phyloP scores from a whole-genome alignment of 176 grass and related monocot species.

The Eleusine coracana region DNA sequence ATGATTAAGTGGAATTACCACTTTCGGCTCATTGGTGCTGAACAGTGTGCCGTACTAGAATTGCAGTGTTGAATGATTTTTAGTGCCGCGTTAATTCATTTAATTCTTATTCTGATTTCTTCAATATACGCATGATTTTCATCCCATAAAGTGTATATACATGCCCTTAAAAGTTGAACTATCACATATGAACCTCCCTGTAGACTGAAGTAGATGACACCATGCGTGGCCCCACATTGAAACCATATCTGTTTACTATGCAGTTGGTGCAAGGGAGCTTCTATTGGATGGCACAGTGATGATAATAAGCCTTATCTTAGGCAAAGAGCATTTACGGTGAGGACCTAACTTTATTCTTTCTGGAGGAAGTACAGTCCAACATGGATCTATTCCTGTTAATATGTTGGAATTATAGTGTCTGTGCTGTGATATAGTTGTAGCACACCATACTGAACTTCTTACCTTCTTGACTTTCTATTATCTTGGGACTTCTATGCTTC shows the following conservation, averaged over 20 bases:
- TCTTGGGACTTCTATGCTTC: background rate
- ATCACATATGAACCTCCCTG: background rate
- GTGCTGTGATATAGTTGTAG: background rate
- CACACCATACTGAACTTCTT: background rate
- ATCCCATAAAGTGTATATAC: background rate
- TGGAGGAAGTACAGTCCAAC: background rate
- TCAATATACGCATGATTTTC: background rate
- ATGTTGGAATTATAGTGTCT: background rate
- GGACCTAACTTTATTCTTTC: background rate
- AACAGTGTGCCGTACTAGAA: background rate
- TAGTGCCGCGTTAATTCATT: background rate
- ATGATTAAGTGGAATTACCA: background rate
- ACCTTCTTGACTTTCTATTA: background rate
- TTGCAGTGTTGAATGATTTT: background rate
- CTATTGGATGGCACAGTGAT: conserved; percentile 92
- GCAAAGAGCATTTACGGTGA: conserved; percentile 87
- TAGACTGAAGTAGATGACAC: background rate
- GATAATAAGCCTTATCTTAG: conserved; percentile 93
- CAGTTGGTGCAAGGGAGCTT: conserved; percentile 94
- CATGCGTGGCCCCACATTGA: background rate
- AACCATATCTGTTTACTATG: conserved; percentile 39
- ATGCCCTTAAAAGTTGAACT: background rate
- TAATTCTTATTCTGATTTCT: background rate
- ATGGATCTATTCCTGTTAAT: no score
- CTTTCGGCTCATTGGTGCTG: background rate